These are phyloP conservation scores for Globisporangium polare DNA, from an alignment of 352 stramenopile genomes.

Conservation along the genomic window DNA sequence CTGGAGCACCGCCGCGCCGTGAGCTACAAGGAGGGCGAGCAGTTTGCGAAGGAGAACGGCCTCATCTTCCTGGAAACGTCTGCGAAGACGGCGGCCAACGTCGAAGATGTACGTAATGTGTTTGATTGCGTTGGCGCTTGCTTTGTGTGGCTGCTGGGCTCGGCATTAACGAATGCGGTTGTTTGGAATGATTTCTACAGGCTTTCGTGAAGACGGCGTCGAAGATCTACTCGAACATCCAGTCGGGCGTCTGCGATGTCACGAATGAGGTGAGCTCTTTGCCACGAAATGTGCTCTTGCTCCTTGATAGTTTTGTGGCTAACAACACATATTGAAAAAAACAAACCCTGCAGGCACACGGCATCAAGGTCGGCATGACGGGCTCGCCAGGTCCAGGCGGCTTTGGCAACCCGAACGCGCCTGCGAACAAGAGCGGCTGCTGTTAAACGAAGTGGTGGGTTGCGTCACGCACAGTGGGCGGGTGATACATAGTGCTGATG, in stretches of 20 bases:
- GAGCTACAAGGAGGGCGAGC: slow-evolving; percentile 95
- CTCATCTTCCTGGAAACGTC: slow-evolving; percentile 99
- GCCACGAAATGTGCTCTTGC: neutral
- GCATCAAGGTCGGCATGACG: slow-evolving; percentile 89
- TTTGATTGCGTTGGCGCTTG: neutral
- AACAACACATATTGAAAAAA: neutral
- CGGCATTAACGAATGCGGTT: neutral
- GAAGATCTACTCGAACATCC: slow-evolving; percentile 97
- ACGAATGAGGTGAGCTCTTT: slow-evolving; percentile 84
- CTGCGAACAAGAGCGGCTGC: slow-evolving; percentile 63
- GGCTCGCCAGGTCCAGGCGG: slow-evolving; percentile 68
- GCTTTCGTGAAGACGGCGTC: slow-evolving; percentile 95
- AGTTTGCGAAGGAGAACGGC: slow-evolving; percentile 99
- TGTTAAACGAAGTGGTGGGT: slow-evolving; percentile 43
- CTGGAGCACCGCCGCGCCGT: slow-evolving; percentile 95
- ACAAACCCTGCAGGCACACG: slow-evolving; percentile 58
- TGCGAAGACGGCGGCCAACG: slow-evolving; percentile 98
- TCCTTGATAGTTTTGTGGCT: neutral
- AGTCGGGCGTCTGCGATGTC: slow-evolving; percentile 92
- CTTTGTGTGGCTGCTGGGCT: neutral
- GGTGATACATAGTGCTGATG: neutral
- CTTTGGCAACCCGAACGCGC: slow-evolving; percentile 74
- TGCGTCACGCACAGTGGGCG: neutral
- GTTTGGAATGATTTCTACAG: slow-evolving; percentile 20
- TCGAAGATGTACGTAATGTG: slow-evolving; percentile 92